Base-by-base conservation (phyloP, 495 filamentous ascomycete species). In the Pseudevernia furfuracea region DNA sequence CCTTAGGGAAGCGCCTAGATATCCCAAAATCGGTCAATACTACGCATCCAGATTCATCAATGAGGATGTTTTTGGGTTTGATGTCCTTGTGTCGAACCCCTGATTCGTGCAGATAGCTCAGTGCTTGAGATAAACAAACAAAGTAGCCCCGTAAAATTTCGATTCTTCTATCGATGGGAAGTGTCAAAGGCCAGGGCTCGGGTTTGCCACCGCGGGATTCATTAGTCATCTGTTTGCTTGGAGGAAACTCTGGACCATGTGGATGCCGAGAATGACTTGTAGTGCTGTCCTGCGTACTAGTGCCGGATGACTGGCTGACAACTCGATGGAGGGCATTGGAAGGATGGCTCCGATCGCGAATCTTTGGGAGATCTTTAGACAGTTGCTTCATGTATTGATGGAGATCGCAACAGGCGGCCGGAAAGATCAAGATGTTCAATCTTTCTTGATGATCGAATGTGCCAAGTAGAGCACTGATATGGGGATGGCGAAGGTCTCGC, bases 21-120 rank as follows among this genome's bases (percentile, higher is more conserved):
- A 79, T 71, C 0, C 79, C 78, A 67, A 81, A 81, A 67, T 80
- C 78, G 34, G 77, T 76, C 7, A 78, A 62, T 17, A 76, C 61
- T 1, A 79, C 70, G 8, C 68, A 38, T 19, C 67, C 67, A 12
- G 61, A 63, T 36, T 71, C 62, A 57, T 76, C 73, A 15, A 81
- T 69, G 21, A 81, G 73, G 52, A 81, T 75, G 59, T 81, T 81
- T 36, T 70, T 71, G 6, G 78, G 78, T 66, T 80, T 81, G 66
- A 81, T 78, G 60, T 81, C 79, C 56, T 76, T 75, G 66, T 81
- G 79, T 0, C 75, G 70, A 43, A 79, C 73, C n/a, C 69, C 68
- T 1, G 62, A 64, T 17, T 71, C 62, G 63, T 80, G 78, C 3
- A 81, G 67, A 60, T 75, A 79, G 6, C 71, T 69, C 1, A 81